Evolutionary conservation across 2,329 filamentous ascomycete species (phyloP).

Genomic region (Penicillium sp.): DNA sequence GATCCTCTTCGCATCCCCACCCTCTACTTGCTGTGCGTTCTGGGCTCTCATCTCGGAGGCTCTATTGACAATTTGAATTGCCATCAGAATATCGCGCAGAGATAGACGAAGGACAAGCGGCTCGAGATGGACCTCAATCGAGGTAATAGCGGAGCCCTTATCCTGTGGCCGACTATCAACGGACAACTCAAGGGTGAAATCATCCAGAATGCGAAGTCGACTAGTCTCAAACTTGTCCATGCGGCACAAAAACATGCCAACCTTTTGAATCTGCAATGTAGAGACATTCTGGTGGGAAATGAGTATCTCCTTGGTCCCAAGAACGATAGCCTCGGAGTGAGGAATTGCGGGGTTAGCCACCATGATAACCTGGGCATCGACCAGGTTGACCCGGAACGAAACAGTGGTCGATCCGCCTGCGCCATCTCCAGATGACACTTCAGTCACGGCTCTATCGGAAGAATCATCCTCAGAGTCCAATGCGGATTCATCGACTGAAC

Average conservation of each 20-base stretch:
- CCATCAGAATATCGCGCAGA: constrained; percentile 88
- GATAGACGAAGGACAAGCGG: constrained; percentile 88
- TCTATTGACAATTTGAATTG: constrained; percentile 86
- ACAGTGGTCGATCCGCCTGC: constrained; percentile 62
- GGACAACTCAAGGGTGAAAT: constrained; percentile 88
- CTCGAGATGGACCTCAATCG: constrained; percentile 83
- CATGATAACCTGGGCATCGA: constrained; percentile 93
- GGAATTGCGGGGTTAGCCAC: constrained; percentile 90
- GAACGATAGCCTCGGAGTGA: constrained; percentile 91
- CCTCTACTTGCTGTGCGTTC: constrained; percentile 46
- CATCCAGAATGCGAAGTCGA: constrained; percentile 86
- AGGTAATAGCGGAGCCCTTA: constrained; percentile 62
- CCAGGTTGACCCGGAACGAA: constrained; percentile 87
- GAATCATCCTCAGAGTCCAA: constrained; percentile 32
- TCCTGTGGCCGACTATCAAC: constrained; percentile 71
- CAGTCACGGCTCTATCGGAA: constrained; percentile 23
- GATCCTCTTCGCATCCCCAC: constrained; percentile 55
- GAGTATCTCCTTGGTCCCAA: constrained; percentile 89
- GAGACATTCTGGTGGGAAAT: constrained; percentile 91
- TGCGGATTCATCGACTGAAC: constrained; percentile 38
- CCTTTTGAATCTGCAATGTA: constrained; percentile 87
- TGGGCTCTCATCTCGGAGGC: constrained; percentile 77
- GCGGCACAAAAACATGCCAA: constrained; percentile 97
- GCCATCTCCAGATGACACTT: constrained; percentile 30
- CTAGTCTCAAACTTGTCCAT: constrained; percentile 97